These are phyloP conservation scores for Plasmodium relictum DNA, from an alignment of 169 alveolate species.

Conservation along the genomic window DNA sequence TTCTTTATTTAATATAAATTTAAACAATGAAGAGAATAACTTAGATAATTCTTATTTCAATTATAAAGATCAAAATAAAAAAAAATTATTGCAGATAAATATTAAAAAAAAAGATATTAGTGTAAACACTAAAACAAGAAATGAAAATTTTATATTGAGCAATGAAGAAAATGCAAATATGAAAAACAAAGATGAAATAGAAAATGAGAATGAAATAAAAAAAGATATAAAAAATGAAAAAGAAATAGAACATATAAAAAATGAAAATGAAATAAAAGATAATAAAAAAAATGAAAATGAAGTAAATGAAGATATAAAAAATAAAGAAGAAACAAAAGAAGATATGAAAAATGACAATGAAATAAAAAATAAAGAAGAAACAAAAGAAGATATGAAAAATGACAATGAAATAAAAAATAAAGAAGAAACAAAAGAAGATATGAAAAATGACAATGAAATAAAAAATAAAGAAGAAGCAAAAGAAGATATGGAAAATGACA, in stretches of 20 bases:
- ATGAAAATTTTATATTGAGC: neutral
- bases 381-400: neutral
- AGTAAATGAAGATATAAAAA: neutral
- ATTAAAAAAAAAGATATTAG: slow-evolving; percentile 14
- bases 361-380: neutral
- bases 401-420: neutral
- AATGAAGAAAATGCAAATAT: neutral
- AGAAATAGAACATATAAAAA: neutral
- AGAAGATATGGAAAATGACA: too few species aligned
- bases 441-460: neutral
- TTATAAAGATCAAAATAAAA: neutral
- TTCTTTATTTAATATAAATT: neutral
- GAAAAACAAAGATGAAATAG: neutral
- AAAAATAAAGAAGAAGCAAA: too few species aligned
- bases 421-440: neutral
- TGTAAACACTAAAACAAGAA: neutral
- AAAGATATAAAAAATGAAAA: neutral
- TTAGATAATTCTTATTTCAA: neutral
- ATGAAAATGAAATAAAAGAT: neutral
- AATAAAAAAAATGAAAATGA: neutral
- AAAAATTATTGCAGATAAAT: slow-evolving; percentile 26
- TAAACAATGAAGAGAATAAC: neutral
- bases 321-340: neutral
- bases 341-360: neutral
- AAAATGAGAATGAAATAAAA: neutral